Conservation (phyloP, 2,329 filamentous ascomycete species). For the Ophiocordyceps camponoti-leonardi region DNA sequence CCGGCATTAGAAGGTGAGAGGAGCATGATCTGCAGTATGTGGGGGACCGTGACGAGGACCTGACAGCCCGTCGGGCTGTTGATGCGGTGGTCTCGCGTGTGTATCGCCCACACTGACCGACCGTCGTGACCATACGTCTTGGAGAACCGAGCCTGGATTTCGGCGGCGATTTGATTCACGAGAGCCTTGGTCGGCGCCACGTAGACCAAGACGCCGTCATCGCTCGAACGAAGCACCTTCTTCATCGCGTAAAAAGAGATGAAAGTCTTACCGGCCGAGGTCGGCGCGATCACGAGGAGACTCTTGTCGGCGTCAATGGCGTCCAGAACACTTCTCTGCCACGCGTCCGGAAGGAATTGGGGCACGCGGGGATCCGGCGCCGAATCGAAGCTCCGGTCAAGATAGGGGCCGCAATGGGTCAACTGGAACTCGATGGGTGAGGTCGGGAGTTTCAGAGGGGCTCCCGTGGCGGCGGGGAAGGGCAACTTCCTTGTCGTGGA, state of each 20-base stretch:
- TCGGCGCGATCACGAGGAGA: conserved; percentile 60
- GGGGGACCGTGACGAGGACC: conserved; percentile 59
- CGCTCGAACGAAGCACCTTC: conserved; percentile 47
- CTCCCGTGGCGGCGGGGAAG: neutral
- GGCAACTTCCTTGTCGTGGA: neutral
- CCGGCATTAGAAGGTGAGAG: conserved; percentile 47
- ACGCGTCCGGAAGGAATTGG: conserved; percentile 53
- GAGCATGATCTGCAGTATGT: conserved; percentile 67
- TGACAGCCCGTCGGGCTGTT: conserved; percentile 60
- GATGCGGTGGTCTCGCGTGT: conserved; percentile 58
- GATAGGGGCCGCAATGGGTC: conserved; percentile 38
- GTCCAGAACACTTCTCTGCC: conserved; percentile 60
- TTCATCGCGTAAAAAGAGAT: conserved; percentile 78
- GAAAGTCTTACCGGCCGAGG: conserved; percentile 67
- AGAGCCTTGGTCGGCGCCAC: conserved; percentile 69
- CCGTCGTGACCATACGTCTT: conserved; percentile 44
- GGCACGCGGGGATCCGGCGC: conserved; percentile 46
- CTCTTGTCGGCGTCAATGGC: conserved; percentile 54
- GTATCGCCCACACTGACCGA: conserved; percentile 62
- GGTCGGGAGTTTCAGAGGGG: conserved; percentile 1
- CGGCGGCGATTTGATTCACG: conserved; percentile 70
- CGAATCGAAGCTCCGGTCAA: conserved; percentile 59
- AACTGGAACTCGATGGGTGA: conserved; percentile 14
- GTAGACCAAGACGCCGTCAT: conserved; percentile 59
- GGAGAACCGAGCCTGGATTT: conserved; percentile 56